Evolutionary conservation across 768 basidiomycete genomes (phyloP), one percentile per base, ranked within the genome.

Genomic region (Macrolepiota fuliginosa): DNA sequence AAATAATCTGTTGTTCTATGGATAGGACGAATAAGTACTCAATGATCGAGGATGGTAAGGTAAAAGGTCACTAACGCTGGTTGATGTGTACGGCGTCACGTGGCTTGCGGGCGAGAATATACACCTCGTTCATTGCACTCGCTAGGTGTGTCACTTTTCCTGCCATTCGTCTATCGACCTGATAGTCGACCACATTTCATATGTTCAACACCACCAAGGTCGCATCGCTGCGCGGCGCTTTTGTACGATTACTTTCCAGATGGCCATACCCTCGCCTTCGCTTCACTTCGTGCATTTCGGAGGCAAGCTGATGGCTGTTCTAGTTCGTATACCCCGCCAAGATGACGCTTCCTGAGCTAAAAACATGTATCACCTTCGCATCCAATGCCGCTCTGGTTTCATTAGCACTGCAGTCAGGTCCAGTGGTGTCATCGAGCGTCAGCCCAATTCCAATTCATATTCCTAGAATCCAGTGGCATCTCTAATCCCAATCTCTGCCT

Each of bases 81-180:
- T n/a, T n/a, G n/a, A n/a, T n/a, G n/a, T n/a, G n/a, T n/a, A n/a
- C n/a, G n/a, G n/a, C n/a, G n/a, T n/a, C n/a, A n/a, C n/a, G n/a
- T n/a, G n/a, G n/a, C n/a, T n/a, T n/a, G n/a, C n/a, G n/a, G n/a
- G n/a, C n/a, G n/a, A n/a, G n/a, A n/a, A n/a, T n/a, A n/a, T n/a
- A n/a, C n/a, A n/a, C n/a, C n/a, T n/a, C n/a, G n/a, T n/a, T n/a
- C n/a, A n/a, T n/a, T n/a, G n/a, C n/a, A n/a, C n/a, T n/a, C n/a
- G n/a, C n/a, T n/a, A n/a, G n/a, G n/a, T n/a, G n/a, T n/a, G n/a
- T 56, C 52, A 53, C 56, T 66, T 56, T 54, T 54, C 62, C 64
- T n/a, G 62, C 60, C 61, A 9, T 19, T 58, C 39, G 35, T 49
- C 37, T 52, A 17, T 58, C 49, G 39, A 24, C 37, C 37, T 59